A percentile compares a stretch with the other conserved stretches of the same genome.
Evolutionary conservation across 1,139 yeast species (phyloP).

Genomic region (Geotrichum siamense): DNA sequence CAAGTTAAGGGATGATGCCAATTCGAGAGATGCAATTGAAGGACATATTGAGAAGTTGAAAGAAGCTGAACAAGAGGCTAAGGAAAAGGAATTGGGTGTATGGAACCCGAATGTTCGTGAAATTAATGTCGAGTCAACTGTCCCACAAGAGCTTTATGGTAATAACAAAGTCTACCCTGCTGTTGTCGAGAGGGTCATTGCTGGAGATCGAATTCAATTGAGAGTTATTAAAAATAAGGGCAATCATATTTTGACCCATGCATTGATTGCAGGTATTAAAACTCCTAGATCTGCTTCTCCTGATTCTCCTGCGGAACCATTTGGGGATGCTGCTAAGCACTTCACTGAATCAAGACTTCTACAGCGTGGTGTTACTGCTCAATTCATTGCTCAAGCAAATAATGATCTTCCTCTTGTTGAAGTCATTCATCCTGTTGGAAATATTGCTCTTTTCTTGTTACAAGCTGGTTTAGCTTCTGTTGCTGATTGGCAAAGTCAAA

Average conservation of each 20-base stretch:
- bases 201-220: constrained; percentile 67
- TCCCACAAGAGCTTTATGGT: constrained; percentile 38
- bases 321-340: constrained; percentile 58
- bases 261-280: constrained; percentile 65
- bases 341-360: constrained; percentile 63
- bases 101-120: constrained; percentile 40
- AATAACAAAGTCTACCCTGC: constrained; percentile 42
- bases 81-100: constrained; percentile 44
- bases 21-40: constrained; percentile 31
- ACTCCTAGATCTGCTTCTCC: constrained; percentile 58
- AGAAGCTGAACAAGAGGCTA: constrained; percentile 47
- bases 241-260: constrained; percentile 44
- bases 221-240: constrained; percentile 44
- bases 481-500: constrained; percentile 76
- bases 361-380: constrained; percentile 54
- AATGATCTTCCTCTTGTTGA: constrained; percentile 58
- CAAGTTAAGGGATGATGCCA: constrained; percentile 52
- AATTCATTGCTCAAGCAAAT: constrained; percentile 47
- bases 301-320: constrained; percentile 40
- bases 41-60: constrained; percentile 35
- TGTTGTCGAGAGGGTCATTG: constrained; percentile 65
- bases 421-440: constrained; percentile 62
- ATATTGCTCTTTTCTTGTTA: constrained; percentile 61
- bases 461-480: constrained; percentile 67
- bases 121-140: constrained; percentile 33